Percentiles rank a stretch among this genome's conserved stretches.
These are phyloP conservation scores for Pythium pyrilobum DNA, from an alignment of 352 stramenopile species.

Conservation along the genomic window DNA sequence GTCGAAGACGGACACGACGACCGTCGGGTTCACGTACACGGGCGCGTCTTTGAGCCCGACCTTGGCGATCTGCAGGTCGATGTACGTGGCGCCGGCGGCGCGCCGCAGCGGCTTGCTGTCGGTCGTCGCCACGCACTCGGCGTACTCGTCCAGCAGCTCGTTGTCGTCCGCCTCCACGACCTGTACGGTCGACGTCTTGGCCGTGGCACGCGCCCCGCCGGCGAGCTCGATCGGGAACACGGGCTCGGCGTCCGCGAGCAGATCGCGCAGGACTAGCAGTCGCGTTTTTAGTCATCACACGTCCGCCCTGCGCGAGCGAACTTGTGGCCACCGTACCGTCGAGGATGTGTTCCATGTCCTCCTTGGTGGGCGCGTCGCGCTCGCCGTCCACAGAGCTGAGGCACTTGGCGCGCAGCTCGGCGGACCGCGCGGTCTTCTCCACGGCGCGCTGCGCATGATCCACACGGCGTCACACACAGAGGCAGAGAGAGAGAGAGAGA, in stretches of 20 bases:
- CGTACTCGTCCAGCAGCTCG: constrained; percentile 15
- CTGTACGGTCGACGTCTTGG: constrained; percentile 14
- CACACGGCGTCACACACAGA: too few relatives aligned
- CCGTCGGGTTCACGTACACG: constrained; percentile 53
- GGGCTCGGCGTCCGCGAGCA: constrained; percentile 3
- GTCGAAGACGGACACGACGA: constrained; percentile 60
- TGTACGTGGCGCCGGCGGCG: constrained; percentile 28
- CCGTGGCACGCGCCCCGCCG: neutral
- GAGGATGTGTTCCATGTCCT: constrained; percentile 62
- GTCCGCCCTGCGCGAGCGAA: neutral
- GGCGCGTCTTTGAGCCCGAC: constrained; percentile 67
- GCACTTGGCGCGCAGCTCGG: constrained; percentile 50
- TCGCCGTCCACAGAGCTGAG: constrained; percentile 56
- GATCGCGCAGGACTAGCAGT: constrained; percentile 1
- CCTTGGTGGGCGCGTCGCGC: constrained; percentile 42
- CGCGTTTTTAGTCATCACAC: neutral
- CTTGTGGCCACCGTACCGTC: too few relatives aligned
- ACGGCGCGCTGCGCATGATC: neutral
- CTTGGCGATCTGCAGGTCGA: constrained; percentile 44
- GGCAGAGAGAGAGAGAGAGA: too few relatives aligned
- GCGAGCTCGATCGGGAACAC: constrained; percentile 13
- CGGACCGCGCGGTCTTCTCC: constrained; percentile 22
- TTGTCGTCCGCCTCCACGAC: constrained; percentile 17
- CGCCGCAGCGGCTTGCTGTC: neutral
- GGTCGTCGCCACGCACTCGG: neutral